Base-by-base conservation (phyloP, 306 rosid species). In the Pachyrhizus erosus region DNA sequence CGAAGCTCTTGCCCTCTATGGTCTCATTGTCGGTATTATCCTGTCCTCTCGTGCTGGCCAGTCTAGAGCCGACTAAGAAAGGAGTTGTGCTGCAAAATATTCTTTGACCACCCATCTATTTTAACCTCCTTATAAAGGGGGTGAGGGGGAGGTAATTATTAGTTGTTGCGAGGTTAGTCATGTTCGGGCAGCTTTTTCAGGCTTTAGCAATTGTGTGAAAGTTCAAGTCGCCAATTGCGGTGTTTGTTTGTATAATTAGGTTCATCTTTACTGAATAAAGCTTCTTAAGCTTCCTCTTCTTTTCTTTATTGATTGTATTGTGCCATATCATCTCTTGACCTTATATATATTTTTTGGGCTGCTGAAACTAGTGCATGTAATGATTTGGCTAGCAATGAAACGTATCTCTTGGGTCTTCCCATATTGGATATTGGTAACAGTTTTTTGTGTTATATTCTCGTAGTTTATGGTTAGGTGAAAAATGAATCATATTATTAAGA, bases 41-140 rank as follows among this genome's bases (percentile, higher is more conserved):
- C 73, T 67, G 51, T 67, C 73, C 10, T 67, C 73, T 67, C 73
- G 73, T 18, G 73, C 73, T 67, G 73, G 73, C 73, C 73, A 67
- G 73, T 67, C 73, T 67, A 67, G 73, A 67, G 51, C 51, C n/a
- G 51, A 67, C 1, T 67, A 39, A 67, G 73, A 67, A 37, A 18
- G 49, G 31, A 67, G 9, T 20, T 18, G 49, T 67, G 73, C 73
- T 39, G 73, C 51, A 39, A 67, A 67, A 37, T 18, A 67, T 67
- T 67, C 73, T 67, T 67, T 67, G n/a, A 67, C 51, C 49, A 67
- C 51, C 73, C 51, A 39, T 67, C 51, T 5, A 15, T 66, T 67
- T 39, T 39, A 67, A 37, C 31, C 73, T 9, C 73, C 51, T 67
- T 39, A n/a, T 10, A 67, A 39, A 37, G 31, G 73, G 27, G 51